Base-by-base conservation (phyloP, 331 rosid species). In the Telfairia occidentalis region DNA sequence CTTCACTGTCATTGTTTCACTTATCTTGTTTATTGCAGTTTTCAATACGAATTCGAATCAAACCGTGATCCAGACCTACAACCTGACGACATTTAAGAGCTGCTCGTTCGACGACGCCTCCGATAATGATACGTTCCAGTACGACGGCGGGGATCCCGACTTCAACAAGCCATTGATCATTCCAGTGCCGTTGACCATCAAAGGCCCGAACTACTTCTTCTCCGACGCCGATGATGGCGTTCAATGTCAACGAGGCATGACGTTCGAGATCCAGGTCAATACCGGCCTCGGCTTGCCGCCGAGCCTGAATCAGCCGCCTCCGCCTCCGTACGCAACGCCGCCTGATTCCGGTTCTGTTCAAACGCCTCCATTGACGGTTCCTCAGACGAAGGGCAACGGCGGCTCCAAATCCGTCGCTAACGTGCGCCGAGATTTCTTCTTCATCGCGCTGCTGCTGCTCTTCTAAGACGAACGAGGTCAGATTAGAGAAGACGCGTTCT, bases 221-320 rank as follows among this genome's bases (percentile, higher is more conserved):
- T 94, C 98, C 73, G 83, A 77, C 77, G 84, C 77, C 63, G 46
- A 53, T 42, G 92, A 84, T 38, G 89, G 96, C 37, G 67, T 80
- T 5, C 96, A 88, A 76, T 94, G 98, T 83, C 87, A 70, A 42
- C 77, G 0, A 0, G 97, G 98, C 21, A 63, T 94, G 85, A 91
- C 92, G 15, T 94, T 91, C 64, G 80, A 69, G 80, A 88, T 94
- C 79, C 24, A 82, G 4, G 97, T 94, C 64, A 75, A 78, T 18
- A 81, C 77, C 57, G 96, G 98, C 21, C 82, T 70, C 24, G 97
- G 98, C 35, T 81, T 94, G 76, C 98, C 96, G 19, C 96, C 97
- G 24, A 82, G 84, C 53, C 88, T 94, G 18, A 89, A 82, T 69
- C 95, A 88, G 78, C 95, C 98, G 12, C 98, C 97, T 0, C 98